phyloP scores from a whole-genome alignment of 345 rosid genomes.

The Luvunga scandens region DNA sequence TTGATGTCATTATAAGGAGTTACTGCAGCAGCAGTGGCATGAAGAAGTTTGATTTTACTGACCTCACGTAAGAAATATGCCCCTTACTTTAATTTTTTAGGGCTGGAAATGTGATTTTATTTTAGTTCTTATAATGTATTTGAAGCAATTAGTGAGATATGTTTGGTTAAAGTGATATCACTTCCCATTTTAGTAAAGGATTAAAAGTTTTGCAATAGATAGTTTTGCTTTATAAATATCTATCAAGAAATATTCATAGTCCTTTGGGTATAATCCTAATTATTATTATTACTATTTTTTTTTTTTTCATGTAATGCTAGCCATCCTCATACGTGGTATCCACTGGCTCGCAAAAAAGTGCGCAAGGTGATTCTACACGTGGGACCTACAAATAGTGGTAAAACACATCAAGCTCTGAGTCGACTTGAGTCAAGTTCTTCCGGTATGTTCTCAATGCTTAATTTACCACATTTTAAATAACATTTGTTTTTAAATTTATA shows the following conservation, averaged over 20 bases:
- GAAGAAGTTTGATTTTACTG: slow-evolving; percentile 59
- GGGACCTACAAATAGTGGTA: slow-evolving; percentile 96
- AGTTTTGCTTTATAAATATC: slow-evolving; percentile 1
- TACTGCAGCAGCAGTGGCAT: slow-evolving; percentile 32
- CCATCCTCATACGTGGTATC: slow-evolving; percentile 88
- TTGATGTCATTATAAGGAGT: slow-evolving; percentile 28
- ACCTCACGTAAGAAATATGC: slow-evolving; percentile 63
- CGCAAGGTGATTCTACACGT: slow-evolving; percentile 86
- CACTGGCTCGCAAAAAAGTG: slow-evolving; percentile 66
- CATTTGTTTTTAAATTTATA: neutral
- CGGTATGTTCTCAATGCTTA: slow-evolving; percentile 40
- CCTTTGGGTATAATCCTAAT: slow-evolving; percentile 3
- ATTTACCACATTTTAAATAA: neutral
- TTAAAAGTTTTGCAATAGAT: neutral
- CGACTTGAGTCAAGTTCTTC: slow-evolving; percentile 71
- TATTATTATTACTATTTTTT: too few species aligned
- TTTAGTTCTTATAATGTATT: neutral
- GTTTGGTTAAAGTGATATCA: too few species aligned
- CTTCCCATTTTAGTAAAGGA: neutral
- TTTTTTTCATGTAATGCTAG: slow-evolving; percentile 34
- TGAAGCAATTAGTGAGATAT: neutral
- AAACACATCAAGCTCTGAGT: slow-evolving; percentile 80
- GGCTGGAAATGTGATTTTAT: neutral
- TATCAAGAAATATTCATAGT: neutral
- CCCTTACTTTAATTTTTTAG: neutral